phyloP scores from a whole-genome alignment of 1,284 basidiomycete genomes.

The Pisolithus thermaeus region DNA sequence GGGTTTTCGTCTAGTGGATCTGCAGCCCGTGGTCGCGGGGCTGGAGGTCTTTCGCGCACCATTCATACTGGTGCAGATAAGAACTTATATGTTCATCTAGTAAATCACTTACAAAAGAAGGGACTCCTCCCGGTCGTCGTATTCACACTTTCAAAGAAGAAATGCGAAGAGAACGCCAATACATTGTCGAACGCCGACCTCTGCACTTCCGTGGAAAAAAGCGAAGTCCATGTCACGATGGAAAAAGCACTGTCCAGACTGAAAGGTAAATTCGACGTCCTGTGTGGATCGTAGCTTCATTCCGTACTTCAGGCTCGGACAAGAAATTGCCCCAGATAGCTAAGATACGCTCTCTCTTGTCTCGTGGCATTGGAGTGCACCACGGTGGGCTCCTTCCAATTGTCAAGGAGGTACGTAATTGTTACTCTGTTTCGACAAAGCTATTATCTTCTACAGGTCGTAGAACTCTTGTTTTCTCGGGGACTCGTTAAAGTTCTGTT shows the following conservation, averaged over 20 bases:
- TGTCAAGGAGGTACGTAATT: slow-evolving; percentile 82
- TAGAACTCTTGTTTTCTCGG: slow-evolving; percentile 93
- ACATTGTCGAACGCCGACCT: slow-evolving; percentile 89
- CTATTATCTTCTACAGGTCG: slow-evolving; percentile 52
- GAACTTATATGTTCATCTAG: slow-evolving; percentile 91
- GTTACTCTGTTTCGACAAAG: not conserved
- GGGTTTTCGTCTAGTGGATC: slow-evolving; percentile 40
- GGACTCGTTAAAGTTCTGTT: slow-evolving; percentile 97
- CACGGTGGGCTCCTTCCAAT: slow-evolving; percentile 96
- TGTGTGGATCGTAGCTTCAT: slow-evolving; percentile 7
- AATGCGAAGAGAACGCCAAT: slow-evolving; percentile 93
- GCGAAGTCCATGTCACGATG: slow-evolving; percentile 92
- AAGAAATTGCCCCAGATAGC: slow-evolving; percentile 93
- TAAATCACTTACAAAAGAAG: slow-evolving; percentile 84
- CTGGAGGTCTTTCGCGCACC: slow-evolving; percentile 51
- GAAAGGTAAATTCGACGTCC: slow-evolving; percentile 57
- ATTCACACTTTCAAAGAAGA: slow-evolving; percentile 96
- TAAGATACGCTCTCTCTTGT: slow-evolving; percentile 87
- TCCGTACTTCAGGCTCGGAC: slow-evolving; percentile 64
- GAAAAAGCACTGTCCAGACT: slow-evolving; percentile 89
- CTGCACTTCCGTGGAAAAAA: slow-evolving; percentile 86
- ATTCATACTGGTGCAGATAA: slow-evolving; percentile 73
- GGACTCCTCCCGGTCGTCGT: slow-evolving; percentile 89
- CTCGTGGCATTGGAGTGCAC: slow-evolving; percentile 94
- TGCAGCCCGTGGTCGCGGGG: slow-evolving; percentile 37